Base-by-base conservation (phyloP, 2,329 filamentous ascomycete genomes). In the Phaeosphaeria sp. region DNA sequence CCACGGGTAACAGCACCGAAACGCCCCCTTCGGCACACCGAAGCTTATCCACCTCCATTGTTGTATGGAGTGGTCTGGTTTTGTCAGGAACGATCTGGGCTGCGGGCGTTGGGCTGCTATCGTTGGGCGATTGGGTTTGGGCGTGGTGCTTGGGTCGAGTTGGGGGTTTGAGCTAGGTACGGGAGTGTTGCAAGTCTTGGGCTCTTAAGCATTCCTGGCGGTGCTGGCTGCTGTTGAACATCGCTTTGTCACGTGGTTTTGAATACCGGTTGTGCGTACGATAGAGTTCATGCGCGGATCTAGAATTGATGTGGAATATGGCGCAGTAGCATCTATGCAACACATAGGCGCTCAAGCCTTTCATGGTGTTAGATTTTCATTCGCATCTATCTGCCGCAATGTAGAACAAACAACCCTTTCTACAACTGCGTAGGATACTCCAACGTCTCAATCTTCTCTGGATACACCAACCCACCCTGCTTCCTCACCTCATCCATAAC, bases 401-500 rank as follows among this genome's bases (percentile, higher is more conserved):
- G n/a, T n/a, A n/a, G n/a, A n/a, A n/a, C n/a, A n/a, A n/a, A n/a
- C n/a, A n/a, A n/a, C n/a, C n/a, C n/a, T n/a, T n/a, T n/a, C 25
- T 27, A 75, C 46, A 76, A 53, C 51, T 71, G 68, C 6, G 68
- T 69, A 5, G 74, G 74, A 50, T 67, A 76, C 24, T 74, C 66
- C 3, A 65, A 63, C 24, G 72, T 86, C 82, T 91, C 88, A 72
- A 91, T 90, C 74, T 84, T 83, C 62, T 88, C 82, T 1, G 88
- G 87, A 77, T 89, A 91, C 53, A 71, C 81, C 73, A 91, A 76
- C 1, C 83, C 85, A 50, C 84, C 84, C 77, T 90, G 87, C 73
- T 79, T 83, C 68, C 88, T 81, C 13, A 88, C 86, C 77, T 89
- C 85, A 79, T 91, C 89, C 88, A 91, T 90, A 2, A 85, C 82